Conservation (phyloP, 2,329 filamentous ascomycete species). For the Fusarium tricinctum region DNA sequence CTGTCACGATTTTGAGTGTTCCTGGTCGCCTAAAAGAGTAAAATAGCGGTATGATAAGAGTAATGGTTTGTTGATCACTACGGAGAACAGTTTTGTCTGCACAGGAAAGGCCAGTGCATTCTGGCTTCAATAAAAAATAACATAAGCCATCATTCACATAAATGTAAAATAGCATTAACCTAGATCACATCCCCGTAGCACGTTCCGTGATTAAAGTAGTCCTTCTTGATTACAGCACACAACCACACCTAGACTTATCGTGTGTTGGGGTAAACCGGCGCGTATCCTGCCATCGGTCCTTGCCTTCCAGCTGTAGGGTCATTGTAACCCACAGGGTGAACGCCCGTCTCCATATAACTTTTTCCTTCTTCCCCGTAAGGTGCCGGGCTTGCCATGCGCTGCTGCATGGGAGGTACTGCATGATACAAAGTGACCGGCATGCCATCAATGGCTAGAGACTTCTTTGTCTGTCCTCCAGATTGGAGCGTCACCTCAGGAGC, state of each 20-base stretch:
- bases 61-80: too few species aligned
- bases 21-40: too few species aligned
- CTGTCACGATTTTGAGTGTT: too few species aligned
- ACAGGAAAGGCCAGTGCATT: too few species aligned
- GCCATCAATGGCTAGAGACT: background rate
- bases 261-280: background rate
- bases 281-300: background rate
- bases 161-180: too few species aligned
- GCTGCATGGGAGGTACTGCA: background rate
- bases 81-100: too few species aligned
- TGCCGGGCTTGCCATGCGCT: background rate
- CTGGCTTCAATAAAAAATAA: too few species aligned
- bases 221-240: too few species aligned
- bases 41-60: too few species aligned
- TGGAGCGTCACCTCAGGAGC: conserved; percentile 8
- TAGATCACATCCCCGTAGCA: too few species aligned
- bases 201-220: too few species aligned
- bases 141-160: too few species aligned
- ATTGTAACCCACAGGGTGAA: background rate
- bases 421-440: background rate
- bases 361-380: background rate
- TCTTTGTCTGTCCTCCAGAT: background rate
- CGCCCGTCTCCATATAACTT: background rate
- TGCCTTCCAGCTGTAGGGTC: background rate
- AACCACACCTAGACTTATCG: background rate